Evolutionary conservation across 1,284 basidiomycete species (phyloP), one percentile per base, ranked within the genome.

Genomic region (Boletus calvinii): DNA sequence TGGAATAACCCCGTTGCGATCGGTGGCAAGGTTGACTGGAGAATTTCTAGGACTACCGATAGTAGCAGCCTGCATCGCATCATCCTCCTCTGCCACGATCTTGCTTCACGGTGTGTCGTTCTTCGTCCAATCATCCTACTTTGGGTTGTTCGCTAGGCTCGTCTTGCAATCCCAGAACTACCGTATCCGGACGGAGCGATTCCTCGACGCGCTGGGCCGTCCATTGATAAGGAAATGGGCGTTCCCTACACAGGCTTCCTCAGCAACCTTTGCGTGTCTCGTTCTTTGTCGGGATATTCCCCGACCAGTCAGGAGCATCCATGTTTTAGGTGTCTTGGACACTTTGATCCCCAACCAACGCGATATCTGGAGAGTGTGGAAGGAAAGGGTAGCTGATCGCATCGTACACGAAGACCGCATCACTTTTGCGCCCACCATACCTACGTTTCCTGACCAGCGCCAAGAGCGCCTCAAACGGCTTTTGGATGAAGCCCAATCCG

Each of bases 91-190:
- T 4, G 1, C 32, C 11, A 41, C 37, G 17, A 48, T 62, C 26
- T 7, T 49, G 1, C 50, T 60, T 29, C 48, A 54, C 10, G 50
- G 54, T 6, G 40, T 34, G 13, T 58, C 43, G 12, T 50, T 52
- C 40, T 46, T 61, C 34, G 15, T 55, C 15, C 56, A 59, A 17
- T 32, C 40, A 13, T 40, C 29, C 18, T 63, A 56, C 59, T 53
- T 63, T 50, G 51, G 37, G 24, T 43, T 55, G 38, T 55, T 54
- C 9, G 54, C 60, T 8, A 57, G 46, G 39, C 58, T 61, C 12
- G 48, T 53, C 31, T 44, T 53, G 45, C 56, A 46, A 48, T 63
- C 59, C 18, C 59, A 51, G 51, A 59, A 59, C 13, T 59, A 59
- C 30, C 48, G 11, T 5, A 56, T 63, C 8, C 61, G 59, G 8